phyloP scores from a whole-genome alignment of 176 grass and related monocot species.

The Thalia dealbata region DNA sequence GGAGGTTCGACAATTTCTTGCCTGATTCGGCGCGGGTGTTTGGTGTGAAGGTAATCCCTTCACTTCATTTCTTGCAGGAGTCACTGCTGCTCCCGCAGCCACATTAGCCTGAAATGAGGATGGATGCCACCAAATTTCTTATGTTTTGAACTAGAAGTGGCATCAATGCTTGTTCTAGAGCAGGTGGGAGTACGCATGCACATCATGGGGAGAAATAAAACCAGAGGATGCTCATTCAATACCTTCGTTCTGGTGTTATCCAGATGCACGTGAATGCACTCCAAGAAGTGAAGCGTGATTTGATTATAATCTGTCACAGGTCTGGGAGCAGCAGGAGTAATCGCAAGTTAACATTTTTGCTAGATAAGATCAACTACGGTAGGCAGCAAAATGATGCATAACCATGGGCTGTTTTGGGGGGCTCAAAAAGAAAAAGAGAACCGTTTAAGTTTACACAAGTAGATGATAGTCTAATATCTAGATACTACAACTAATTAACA shows the following conservation, averaged over 20 bases:
- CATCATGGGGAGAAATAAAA: background rate
- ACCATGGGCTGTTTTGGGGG: background rate
- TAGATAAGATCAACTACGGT: background rate
- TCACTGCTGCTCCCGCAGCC: constrained; percentile 17
- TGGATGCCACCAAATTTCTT: background rate
- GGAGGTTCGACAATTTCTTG: constrained; percentile 1
- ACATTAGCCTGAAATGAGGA: constrained; percentile 23
- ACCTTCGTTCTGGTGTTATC: constrained; percentile 60
- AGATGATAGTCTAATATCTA: background rate
- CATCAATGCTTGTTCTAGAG: background rate
- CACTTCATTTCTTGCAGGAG: constrained; percentile 10
- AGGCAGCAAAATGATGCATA: background rate
- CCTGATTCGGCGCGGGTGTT: constrained; percentile 29
- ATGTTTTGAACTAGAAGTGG: background rate
- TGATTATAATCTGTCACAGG: constrained; percentile 74
- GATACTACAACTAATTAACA: background rate
- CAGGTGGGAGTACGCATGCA: background rate
- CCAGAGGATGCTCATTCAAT: constrained; percentile 8
- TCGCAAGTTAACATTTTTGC: constrained; percentile 8
- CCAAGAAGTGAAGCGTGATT: constrained; percentile 70
- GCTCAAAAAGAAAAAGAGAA: background rate
- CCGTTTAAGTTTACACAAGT: background rate
- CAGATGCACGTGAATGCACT: constrained; percentile 83
- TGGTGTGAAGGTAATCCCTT: constrained; percentile 13
- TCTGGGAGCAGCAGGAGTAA: constrained; percentile 32